Evolutionary conservation across 495 filamentous ascomycete genomes (phyloP).

Genomic region (Polyplosphaeria fusca): DNA sequence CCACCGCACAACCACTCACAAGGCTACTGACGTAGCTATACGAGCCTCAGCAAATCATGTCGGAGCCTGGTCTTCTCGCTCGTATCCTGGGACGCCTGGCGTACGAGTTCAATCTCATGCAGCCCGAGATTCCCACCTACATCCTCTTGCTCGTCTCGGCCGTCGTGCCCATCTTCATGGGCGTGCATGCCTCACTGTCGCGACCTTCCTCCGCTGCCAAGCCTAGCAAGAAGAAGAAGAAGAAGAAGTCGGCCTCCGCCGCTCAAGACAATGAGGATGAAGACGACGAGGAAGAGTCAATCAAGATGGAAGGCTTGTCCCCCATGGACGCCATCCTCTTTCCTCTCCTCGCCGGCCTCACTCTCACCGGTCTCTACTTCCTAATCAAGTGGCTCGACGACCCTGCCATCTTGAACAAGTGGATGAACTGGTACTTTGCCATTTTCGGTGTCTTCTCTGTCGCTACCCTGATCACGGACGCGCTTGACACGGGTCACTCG

Average conservation of each 20-base stretch:
- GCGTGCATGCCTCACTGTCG: constrained; percentile 64
- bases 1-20: no score
- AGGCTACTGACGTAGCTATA: no score
- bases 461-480: constrained; percentile 64
- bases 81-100: constrained; percentile 49
- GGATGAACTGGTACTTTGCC: constrained; percentile 82
- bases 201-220: constrained; percentile 76
- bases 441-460: constrained; percentile 72
- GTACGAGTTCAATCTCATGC: constrained; percentile 51
- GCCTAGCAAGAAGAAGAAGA: constrained; percentile 43
- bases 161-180: constrained; percentile 69
- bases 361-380: constrained; percentile 76
- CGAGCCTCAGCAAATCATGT: no score
- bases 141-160: constrained; percentile 65
- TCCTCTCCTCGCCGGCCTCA: constrained; percentile 71
- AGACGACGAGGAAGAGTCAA: constrained; percentile 53
- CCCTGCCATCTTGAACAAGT: constrained; percentile 74
- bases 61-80: constrained; percentile 38
- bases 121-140: constrained; percentile 62
- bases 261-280: constrained; percentile 52
- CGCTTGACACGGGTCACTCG: constrained; percentile 58
- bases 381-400: constrained; percentile 87
- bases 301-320: constrained; percentile 70
- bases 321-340: constrained; percentile 84
- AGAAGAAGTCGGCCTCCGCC: constrained; percentile 23